Evolutionary conservation across 2,329 filamentous ascomycete genomes (phyloP).

Genomic region (Exutisphaerella laricina): DNA sequence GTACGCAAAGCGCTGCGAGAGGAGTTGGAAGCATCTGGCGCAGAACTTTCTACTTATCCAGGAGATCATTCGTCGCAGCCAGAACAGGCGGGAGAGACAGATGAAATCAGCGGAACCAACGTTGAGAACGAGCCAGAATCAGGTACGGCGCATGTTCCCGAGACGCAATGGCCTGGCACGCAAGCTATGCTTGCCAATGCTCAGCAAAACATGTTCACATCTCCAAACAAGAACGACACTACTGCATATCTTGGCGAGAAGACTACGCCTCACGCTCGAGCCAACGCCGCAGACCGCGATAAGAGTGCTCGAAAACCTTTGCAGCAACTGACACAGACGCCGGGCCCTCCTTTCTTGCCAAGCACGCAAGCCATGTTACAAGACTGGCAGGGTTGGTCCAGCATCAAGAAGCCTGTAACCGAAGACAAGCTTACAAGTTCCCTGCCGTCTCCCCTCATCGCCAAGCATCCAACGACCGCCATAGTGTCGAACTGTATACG

Average conservation of each 20-base stretch:
- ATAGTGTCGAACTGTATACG: conserved; percentile 1
- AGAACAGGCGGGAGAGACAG: background rate
- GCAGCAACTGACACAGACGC: conserved; percentile 21
- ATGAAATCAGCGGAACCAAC: background rate
- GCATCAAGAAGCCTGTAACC: conserved; percentile 36
- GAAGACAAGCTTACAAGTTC: conserved; percentile 10
- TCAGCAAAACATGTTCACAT: conserved; percentile 28
- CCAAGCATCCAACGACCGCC: conserved; percentile 1
- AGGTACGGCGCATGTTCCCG: too few species aligned
- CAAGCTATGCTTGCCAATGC: conserved; percentile 29
- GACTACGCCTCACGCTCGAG: conserved; percentile 30
- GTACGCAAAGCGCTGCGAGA: conserved; percentile 22
- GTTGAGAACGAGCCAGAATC: conserved; percentile 1
- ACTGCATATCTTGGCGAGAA: conserved; percentile 10
- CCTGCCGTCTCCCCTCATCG: conserved; percentile 14
- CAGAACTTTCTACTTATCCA: conserved; percentile 15
- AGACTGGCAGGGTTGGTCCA: conserved; percentile 38
- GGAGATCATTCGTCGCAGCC: conserved; percentile 18
- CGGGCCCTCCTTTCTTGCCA: conserved; percentile 19
- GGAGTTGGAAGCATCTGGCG: conserved; percentile 25
- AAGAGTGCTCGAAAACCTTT: conserved; percentile 16
- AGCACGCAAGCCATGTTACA: conserved; percentile 44
- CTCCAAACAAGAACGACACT: conserved; percentile 22
- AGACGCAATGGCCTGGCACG: conserved; percentile 25
- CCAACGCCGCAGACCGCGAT: conserved; percentile 27